Conservation (phyloP, 2,329 filamentous ascomycete species). For the Fusarium albosuccineum region DNA sequence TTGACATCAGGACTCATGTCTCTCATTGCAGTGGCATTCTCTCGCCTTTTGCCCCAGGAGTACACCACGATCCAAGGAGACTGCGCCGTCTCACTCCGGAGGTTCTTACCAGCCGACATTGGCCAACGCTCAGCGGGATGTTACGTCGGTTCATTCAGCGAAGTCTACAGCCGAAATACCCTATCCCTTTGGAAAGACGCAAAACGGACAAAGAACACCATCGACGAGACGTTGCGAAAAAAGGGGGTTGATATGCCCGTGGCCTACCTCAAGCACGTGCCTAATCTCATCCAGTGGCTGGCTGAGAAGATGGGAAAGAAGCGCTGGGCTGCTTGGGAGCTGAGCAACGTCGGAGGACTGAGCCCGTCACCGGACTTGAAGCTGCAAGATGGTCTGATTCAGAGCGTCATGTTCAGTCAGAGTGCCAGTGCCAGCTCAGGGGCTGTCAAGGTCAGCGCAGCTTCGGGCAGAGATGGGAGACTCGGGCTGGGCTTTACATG, state of each 20-base stretch:
- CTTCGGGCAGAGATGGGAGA: background rate
- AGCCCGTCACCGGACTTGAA: background rate
- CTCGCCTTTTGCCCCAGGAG: conserved; percentile 5
- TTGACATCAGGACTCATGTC: background rate
- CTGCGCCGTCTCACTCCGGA: conserved; percentile 19
- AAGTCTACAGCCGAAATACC: conserved; percentile 8
- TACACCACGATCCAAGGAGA: conserved; percentile 18
- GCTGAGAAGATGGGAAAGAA: background rate
- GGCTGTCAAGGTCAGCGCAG: background rate
- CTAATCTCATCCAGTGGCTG: background rate
- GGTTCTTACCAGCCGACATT: conserved; percentile 2
- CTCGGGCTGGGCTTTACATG: conserved; percentile 1
- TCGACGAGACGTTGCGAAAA: background rate
- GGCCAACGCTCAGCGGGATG: conserved; percentile 13
- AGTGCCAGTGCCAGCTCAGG: background rate
- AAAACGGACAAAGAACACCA: background rate
- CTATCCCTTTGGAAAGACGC: conserved; percentile 1
- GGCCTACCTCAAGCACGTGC: background rate
- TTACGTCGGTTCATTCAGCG: conserved; percentile 26
- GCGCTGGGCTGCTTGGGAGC: background rate
- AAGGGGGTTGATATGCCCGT: background rate
- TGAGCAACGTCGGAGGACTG: background rate
- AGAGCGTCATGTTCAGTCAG: conserved; percentile 1
- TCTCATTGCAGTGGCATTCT: conserved; percentile 2
- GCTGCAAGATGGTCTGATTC: background rate